Base-by-base conservation (phyloP, 2,329 filamentous ascomycete genomes). In the Pyrenochaeta sp. region DNA sequence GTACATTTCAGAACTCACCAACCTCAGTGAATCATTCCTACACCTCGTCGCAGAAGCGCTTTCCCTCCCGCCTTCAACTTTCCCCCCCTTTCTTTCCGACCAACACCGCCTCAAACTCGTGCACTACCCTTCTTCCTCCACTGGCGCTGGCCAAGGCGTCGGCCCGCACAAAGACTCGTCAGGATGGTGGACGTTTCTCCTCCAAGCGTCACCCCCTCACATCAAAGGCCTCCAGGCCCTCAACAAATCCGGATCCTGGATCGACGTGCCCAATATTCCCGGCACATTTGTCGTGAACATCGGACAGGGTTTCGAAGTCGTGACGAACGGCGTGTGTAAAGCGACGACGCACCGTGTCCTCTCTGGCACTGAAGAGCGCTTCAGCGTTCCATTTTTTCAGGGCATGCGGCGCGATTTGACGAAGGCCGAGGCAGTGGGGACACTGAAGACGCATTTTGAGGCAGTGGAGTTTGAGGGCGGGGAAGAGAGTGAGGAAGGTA, bases 171-270 rank as follows among this genome's bases (percentile, higher is more conserved):
- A 85, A 55, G 81, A 84, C 60, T 84, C 79, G 0, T 84, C 81
- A 0, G 82, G 82, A 3, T 85, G 81, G 81, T 82, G 83, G 72
- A 86, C 83, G 0, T 85, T 86, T 49, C 74, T 86, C 3, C 76
- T 83, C 1, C 84, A 86, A 60, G 79, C 82, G 6, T 81, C 79
- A 0, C 43, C 43, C 9, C 37, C 43, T 11, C 74, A 77, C 3
- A 77, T 80, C 3, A 68, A 74, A 26, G 77, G 81, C 0, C 67
- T 83, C 0, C 77, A 83, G 55, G 79, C 77, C 1, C 72, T 84
- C 11, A 77, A 77, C 44, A 71, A 73, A 27, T 56, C 59, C 0
- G 78, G 77, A 1, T 49, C 61, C 2, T 83, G 81, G 81, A 63
- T 83, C 15, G 69, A 78, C 23, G 79, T 78, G 5, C 76, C 75